Conservation (phyloP, 108 stramenopile species). For the Epithemia pelagica region DNA sequence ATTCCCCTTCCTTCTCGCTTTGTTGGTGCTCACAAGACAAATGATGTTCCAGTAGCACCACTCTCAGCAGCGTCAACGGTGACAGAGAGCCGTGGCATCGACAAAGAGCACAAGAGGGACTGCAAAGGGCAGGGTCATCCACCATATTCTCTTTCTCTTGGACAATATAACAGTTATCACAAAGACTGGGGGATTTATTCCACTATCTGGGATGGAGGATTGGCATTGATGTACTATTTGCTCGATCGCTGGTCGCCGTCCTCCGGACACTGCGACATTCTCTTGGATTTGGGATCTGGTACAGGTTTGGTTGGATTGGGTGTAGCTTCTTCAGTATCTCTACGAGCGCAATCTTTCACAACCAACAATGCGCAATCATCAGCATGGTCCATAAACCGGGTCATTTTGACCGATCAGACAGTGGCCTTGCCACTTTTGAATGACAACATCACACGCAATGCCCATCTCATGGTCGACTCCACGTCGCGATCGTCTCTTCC, state of each 20-base stretch:
- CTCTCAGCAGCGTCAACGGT: background rate
- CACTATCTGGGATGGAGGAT: conserved; percentile 6
- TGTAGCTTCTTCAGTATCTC: no score
- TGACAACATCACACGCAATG: conserved; percentile 4
- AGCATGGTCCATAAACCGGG: background rate
- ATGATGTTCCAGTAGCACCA: background rate
- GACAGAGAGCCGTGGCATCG: background rate
- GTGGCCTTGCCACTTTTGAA: conserved; percentile 3
- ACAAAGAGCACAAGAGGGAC: background rate
- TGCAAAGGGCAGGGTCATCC: no score
- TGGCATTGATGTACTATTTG: conserved; percentile 3
- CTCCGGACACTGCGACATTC: background rate
- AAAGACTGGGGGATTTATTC: conserved; percentile 11
- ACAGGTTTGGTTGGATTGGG: conserved; percentile 13
- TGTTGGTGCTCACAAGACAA: background rate
- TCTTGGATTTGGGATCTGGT: conserved; percentile 9
- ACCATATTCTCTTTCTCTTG: background rate
- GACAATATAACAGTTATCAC: conserved; percentile 2
- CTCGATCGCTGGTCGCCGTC: background rate
- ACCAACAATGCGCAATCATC: background rate
- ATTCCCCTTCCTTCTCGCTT: background rate
- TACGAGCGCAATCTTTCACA: no score
- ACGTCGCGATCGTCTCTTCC: background rate
- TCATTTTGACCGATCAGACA: background rate
- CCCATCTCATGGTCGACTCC: background rate